Conservation (phyloP, 2,329 filamentous ascomycete species). For the Ophiostoma populinum region DNA sequence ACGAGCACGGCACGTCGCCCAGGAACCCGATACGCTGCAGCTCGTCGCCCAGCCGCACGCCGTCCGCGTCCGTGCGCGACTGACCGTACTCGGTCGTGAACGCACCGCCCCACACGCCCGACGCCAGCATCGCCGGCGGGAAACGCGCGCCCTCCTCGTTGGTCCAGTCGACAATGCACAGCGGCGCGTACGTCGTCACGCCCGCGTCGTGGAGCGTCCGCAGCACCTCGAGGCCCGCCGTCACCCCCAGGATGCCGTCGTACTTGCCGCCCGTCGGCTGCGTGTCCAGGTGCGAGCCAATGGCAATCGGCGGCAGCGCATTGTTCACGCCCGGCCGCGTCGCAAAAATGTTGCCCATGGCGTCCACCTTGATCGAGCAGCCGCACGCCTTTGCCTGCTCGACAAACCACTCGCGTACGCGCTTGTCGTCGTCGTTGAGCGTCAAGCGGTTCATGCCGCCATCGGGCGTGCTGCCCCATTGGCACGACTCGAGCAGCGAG, state of each 20-base stretch:
- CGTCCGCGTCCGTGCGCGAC: slow-evolving; percentile 41
- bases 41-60: slow-evolving; percentile 50
- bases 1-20: slow-evolving; percentile 36
- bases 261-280: slow-evolving; percentile 26
- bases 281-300: slow-evolving; percentile 52
- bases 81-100: slow-evolving; percentile 45
- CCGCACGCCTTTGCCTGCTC: slow-evolving; percentile 43
- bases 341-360: slow-evolving; percentile 74
- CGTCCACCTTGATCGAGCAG: slow-evolving; percentile 50
- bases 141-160: slow-evolving; percentile 74
- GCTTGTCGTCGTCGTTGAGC: slow-evolving; percentile 55
- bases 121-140: slow-evolving; percentile 55
- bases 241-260: slow-evolving; percentile 31
- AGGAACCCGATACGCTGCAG: slow-evolving; percentile 57
- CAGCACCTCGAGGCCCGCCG: slow-evolving; percentile 57
- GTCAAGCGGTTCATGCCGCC: slow-evolving; percentile 34
- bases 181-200: slow-evolving; percentile 50
- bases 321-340: slow-evolving; percentile 43
- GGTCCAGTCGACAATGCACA: slow-evolving; percentile 66
- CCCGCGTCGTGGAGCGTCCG: slow-evolving; percentile 48
- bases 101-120: slow-evolving; percentile 59
- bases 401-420: slow-evolving; percentile 60
- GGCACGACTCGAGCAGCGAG: slow-evolving; percentile 7
- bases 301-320: slow-evolving; percentile 45
- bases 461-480: slow-evolving; percentile 10